A percentile compares a stretch with the other conserved stretches of the same genome.
Conservation (phyloP, 257 asterid genomes). For the Nicotiana attenuata region DNA sequence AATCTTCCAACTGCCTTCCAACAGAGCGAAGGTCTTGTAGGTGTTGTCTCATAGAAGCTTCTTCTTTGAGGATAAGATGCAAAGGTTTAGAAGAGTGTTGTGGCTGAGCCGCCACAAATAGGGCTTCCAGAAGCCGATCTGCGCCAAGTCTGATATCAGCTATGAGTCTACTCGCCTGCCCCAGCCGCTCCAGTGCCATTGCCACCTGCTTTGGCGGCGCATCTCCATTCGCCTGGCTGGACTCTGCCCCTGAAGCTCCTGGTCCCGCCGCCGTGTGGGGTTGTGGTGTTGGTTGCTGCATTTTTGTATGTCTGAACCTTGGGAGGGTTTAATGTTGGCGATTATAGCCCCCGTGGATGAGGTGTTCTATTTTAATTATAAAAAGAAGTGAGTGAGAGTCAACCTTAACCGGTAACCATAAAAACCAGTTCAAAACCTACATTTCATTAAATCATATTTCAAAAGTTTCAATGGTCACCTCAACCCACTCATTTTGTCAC, state of each 20-base stretch:
- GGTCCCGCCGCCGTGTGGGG: slow-evolving; percentile 29
- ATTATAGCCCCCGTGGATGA: neutral
- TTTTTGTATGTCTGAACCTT: slow-evolving; percentile 12
- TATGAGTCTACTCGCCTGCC: slow-evolving; percentile 82
- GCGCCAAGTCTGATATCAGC: slow-evolving; percentile 92
- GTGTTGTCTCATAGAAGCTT: slow-evolving; percentile 66
- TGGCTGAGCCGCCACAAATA: slow-evolving; percentile 60
- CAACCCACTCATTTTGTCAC: neutral
- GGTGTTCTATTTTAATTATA: neutral
- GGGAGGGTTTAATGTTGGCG: neutral
- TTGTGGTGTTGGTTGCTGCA: slow-evolving; percentile 43
- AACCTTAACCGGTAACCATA: neutral
- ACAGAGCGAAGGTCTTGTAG: slow-evolving; percentile 65
- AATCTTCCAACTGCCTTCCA: slow-evolving; percentile 89
- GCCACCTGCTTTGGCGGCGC: slow-evolving; percentile 99
- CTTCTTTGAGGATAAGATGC: slow-evolving; percentile 64
- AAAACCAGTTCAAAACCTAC: neutral
- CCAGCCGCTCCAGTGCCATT: slow-evolving; percentile 82
- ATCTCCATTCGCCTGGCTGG: slow-evolving; percentile 27
- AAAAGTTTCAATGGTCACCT: neutral
- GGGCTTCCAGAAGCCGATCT: slow-evolving; percentile 81
- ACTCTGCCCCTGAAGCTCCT: neutral
- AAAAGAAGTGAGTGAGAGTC: neutral
- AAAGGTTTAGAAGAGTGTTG: slow-evolving; percentile 60
- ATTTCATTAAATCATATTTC: neutral